Conservation (phyloP, 164 flowering plant species). For the Umbilicus rupestris region DNA sequence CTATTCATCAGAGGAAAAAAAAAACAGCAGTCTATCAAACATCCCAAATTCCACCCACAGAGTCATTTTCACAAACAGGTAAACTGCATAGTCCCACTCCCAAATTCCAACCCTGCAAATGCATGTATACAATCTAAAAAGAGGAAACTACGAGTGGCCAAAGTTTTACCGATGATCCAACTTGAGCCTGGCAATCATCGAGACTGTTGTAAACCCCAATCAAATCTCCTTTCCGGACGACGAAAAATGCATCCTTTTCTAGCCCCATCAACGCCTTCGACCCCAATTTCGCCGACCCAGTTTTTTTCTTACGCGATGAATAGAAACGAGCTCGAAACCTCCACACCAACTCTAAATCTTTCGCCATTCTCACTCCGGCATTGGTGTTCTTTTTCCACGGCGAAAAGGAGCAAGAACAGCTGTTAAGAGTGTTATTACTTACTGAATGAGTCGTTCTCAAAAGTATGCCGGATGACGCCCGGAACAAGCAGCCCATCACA, state of each 20-base stretch:
- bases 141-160: background rate
- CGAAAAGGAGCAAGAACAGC: conserved; percentile 10
- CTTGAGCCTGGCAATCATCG: conserved; percentile 77
- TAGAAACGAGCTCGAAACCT: conserved; percentile 37
- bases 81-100: background rate
- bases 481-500: conserved; percentile 52
- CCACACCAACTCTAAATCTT: conserved; percentile 19
- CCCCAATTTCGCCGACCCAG: conserved; percentile 16
- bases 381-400: conserved; percentile 24
- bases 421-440: conserved; percentile 12
- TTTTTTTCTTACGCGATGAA: conserved; percentile 26
- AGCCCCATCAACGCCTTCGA: conserved; percentile 30
- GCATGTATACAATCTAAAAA: background rate
- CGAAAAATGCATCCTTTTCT: conserved; percentile 64
- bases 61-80: conserved; percentile 4
- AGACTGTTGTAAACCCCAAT: conserved; percentile 72
- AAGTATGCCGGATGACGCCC: conserved; percentile 27
- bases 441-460: conserved; percentile 22
- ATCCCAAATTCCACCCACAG: no score
- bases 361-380: conserved; percentile 20
- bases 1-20: conserved; percentile 18
- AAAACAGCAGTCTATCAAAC: background rate
- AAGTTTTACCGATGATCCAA: conserved; percentile 50
- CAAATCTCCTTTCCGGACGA: conserved; percentile 83
- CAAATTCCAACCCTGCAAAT: background rate